Evolutionary conservation across 164 flowering plant species (phyloP).

Genomic region (Nymphaea colorata): DNA sequence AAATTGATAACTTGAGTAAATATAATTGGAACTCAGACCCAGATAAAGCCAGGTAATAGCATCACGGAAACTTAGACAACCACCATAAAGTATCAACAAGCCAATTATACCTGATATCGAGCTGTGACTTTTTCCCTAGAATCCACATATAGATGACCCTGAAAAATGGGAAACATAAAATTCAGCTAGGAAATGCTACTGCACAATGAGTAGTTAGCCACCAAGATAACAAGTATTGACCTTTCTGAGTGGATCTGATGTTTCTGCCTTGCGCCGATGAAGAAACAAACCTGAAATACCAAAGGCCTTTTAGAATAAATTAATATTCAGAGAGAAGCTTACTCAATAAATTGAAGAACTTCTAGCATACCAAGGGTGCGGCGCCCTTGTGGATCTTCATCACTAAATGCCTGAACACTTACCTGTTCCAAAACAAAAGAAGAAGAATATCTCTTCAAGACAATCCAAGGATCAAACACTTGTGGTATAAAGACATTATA

Average conservation of each 20-base stretch:
- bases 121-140: constrained; percentile 92
- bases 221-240: constrained; percentile 19
- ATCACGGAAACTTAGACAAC: neutral
- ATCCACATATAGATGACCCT: constrained; percentile 85
- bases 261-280: constrained; percentile 91
- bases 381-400: constrained; percentile 99
- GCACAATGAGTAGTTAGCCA: too few species aligned
- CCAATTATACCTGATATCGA: constrained; percentile 70
- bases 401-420: constrained; percentile 94
- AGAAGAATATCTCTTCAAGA: neutral
- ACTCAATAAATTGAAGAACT: neutral
- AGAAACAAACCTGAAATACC: constrained; percentile 73
- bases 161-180: constrained; percentile 7
- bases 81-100: neutral
- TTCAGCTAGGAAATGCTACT: too few species aligned
- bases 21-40: neutral
- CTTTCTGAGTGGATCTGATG: constrained; percentile 58
- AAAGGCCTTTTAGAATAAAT: neutral
- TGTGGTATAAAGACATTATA: neutral
- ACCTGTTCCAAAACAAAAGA: constrained; percentile 31
- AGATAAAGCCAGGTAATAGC: neutral
- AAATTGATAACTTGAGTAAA: neutral
- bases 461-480: neutral
- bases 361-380: constrained; percentile 74
- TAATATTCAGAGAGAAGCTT: neutral